A percentile compares a stretch with the other conserved stretches of the same genome.
Conservation (phyloP, 768 basidiomycete genomes). For the Podaxis sp. region DNA sequence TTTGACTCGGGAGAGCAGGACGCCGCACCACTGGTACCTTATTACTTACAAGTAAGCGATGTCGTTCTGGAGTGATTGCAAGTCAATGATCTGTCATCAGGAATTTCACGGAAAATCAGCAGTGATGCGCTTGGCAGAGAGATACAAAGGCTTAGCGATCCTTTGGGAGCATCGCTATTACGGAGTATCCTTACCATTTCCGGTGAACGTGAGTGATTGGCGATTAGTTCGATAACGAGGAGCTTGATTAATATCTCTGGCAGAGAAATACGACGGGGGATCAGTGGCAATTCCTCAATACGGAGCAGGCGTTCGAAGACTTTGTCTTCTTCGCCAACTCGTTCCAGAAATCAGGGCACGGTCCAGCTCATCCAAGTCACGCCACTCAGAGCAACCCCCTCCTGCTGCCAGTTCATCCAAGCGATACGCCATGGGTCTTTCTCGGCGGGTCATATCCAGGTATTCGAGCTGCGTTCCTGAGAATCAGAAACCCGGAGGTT, state of each 20-base stretch:
- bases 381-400: constrained; percentile 15
- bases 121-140: constrained; percentile 45
- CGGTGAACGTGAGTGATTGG: constrained; percentile 36
- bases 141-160: constrained; percentile 46
- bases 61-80: background rate
- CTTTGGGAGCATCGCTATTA: constrained; percentile 54
- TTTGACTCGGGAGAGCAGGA: constrained; percentile 54
- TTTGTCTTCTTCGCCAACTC: constrained; percentile 49
- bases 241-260: background rate
- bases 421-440: constrained; percentile 45
- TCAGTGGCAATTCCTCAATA: constrained; percentile 47
- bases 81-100: constrained; percentile 19
- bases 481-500: constrained; percentile 44
- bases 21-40: constrained; percentile 45
- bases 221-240: background rate
- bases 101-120: constrained; percentile 51
- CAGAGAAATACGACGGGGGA: constrained; percentile 45
- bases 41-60: constrained; percentile 38
- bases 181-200: constrained; percentile 47
- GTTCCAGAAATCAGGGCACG: constrained; percentile 23
- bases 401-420: constrained; percentile 35
- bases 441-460: constrained; percentile 53
- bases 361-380: constrained; percentile 1
- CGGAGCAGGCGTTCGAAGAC: constrained; percentile 51
- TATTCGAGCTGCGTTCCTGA: constrained; percentile 41